These are phyloP conservation scores for Torulaspora quercuum DNA, from an alignment of 805 yeast genomes.

Conservation along the genomic window DNA sequence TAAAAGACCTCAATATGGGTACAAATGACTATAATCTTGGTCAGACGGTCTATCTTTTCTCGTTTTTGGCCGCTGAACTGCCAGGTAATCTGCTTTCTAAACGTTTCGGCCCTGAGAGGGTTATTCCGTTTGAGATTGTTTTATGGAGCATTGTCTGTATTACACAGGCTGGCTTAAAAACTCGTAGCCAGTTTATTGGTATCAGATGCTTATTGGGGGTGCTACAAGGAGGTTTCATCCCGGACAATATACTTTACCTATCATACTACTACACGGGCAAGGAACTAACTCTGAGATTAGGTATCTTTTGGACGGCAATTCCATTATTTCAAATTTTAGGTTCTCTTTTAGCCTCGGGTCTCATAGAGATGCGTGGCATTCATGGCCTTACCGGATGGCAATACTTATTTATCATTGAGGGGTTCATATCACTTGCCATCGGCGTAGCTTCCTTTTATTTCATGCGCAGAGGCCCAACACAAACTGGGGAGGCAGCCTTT, in stretches of 20 bases:
- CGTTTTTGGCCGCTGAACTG: conserved; percentile 54
- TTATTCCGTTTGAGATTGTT: conserved; percentile 58
- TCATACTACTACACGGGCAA: conserved; percentile 60
- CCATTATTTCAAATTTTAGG: conserved; percentile 46
- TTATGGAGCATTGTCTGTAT: conserved; percentile 56
- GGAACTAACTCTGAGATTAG: conserved; percentile 56
- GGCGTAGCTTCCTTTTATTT: conserved; percentile 47
- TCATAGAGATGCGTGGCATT: conserved; percentile 49
- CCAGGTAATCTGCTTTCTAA: conserved; percentile 65
- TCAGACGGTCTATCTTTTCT: conserved; percentile 48
- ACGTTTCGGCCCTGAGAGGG: conserved; percentile 55
- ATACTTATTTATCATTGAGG: conserved; percentile 65
- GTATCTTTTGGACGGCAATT: conserved; percentile 57
- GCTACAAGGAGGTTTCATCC: conserved; percentile 68
- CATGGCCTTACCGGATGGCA: conserved; percentile 54
- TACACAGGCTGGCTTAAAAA: conserved; percentile 45
- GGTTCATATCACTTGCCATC: conserved; percentile 50
- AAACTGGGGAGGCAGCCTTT: conserved; percentile 34
- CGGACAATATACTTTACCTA: conserved; percentile 51
- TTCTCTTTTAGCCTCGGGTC: conserved; percentile 51
- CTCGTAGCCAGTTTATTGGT: conserved; percentile 42
- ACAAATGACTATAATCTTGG: conserved; percentile 60
- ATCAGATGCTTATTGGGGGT: conserved; percentile 52
- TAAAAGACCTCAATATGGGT: conserved; percentile 49
- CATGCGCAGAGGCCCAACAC: conserved; percentile 56